phyloP scores from a whole-genome alignment of 2,329 filamentous ascomycete genomes.

The Penicillium rolfsii region DNA sequence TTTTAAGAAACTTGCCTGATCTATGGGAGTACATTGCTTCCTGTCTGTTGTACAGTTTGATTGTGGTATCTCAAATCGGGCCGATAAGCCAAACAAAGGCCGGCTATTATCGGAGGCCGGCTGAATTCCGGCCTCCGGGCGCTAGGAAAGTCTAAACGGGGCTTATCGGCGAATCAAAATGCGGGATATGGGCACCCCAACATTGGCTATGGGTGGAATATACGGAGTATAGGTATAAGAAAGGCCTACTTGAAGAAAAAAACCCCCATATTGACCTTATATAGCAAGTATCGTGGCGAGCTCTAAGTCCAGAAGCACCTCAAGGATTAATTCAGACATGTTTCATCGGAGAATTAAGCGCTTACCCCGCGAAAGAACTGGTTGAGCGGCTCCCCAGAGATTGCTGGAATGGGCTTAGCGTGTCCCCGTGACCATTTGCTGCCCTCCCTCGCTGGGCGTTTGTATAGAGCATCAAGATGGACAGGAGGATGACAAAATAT shows the following conservation, averaged over 20 bases:
- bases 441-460: conserved; percentile 32
- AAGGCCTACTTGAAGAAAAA: conserved; percentile 18
- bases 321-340: neutral
- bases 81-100: conserved; percentile 11
- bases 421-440: conserved; percentile 34
- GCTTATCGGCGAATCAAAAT: conserved; percentile 30
- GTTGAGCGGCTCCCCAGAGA: neutral
- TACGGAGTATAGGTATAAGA: conserved; percentile 21
- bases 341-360: neutral
- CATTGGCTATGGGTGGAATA: conserved; percentile 30
- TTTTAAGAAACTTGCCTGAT: neutral
- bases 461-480: conserved; percentile 33
- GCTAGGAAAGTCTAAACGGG: conserved; percentile 31
- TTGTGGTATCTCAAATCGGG: conserved; percentile 8
- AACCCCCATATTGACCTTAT: conserved; percentile 1
- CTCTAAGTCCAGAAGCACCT: neutral
- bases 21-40: neutral
- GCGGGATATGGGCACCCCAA: conserved; percentile 3
- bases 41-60: neutral
- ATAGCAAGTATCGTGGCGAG: neutral
- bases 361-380: neutral
- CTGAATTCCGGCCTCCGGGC: conserved; percentile 47
- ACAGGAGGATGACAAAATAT: conserved; percentile 17
- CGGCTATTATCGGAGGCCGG: conserved; percentile 47
- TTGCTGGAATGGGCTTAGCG: conserved; percentile 32